phyloP scores from a whole-genome alignment of 2,329 filamentous ascomycete genomes.

The Trichoderma brevicompactum region DNA sequence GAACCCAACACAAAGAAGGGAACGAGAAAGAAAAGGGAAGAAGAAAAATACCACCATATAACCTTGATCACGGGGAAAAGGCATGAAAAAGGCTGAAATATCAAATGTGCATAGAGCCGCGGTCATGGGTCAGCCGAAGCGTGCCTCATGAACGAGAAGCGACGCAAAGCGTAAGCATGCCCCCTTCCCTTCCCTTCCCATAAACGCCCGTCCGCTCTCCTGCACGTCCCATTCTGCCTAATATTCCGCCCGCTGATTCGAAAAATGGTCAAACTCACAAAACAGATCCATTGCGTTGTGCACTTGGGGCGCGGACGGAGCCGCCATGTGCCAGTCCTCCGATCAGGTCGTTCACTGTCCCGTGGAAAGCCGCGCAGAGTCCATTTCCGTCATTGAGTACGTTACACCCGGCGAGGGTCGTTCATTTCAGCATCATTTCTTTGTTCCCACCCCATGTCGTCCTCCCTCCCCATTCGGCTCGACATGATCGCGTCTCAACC shows the following conservation, averaged over 20 bases:
- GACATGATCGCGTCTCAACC: constrained; percentile 9
- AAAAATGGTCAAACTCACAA: constrained; percentile 21
- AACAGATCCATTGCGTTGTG: constrained; percentile 54
- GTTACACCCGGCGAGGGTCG: constrained; percentile 39
- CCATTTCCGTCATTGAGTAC: constrained; percentile 63
- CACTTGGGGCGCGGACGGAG: constrained; percentile 63
- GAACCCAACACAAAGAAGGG: background rate
- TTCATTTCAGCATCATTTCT: background rate
- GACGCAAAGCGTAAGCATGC: constrained; percentile 49
- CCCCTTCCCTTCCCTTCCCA: constrained; percentile 6
- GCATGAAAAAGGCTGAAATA: constrained; percentile 17
- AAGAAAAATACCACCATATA: background rate
- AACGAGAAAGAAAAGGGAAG: background rate
- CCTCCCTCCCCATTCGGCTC: constrained; percentile 8
- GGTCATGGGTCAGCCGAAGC: constrained; percentile 53
- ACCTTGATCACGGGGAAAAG: background rate
- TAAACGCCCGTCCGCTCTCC: constrained; percentile 15
- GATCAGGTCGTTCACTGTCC: constrained; percentile 43
- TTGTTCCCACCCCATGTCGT: background rate
- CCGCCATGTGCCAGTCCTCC: constrained; percentile 40
- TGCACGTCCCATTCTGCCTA: background rate
- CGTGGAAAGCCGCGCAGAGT: constrained; percentile 46
- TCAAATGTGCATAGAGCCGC: constrained; percentile 36
- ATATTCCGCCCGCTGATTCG: constrained; percentile 32
- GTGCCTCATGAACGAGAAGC: constrained; percentile 54